Evolutionary conservation across 73 alveolate genomes (phyloP).

Genomic region (Paramecium primaurelia): DNA sequence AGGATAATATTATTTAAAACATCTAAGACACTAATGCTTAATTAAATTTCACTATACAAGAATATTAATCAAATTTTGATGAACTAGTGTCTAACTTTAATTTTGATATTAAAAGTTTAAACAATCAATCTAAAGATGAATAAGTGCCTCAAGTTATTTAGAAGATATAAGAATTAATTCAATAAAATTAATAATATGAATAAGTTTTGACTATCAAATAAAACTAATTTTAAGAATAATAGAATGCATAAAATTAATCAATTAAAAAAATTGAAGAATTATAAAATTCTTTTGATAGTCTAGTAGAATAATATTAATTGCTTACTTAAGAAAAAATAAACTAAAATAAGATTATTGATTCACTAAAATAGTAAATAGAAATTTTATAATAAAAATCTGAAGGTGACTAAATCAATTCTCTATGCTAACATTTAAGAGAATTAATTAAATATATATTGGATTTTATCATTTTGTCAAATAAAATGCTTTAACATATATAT

Average conservation of each 20-base stretch:
- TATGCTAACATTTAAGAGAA: not conserved
- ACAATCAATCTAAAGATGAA: not conserved
- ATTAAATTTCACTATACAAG: not conserved
- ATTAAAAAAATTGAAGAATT: not conserved
- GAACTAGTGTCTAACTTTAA: not conserved
- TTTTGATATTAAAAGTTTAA: not conserved
- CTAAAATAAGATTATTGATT: not conserved
- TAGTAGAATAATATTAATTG: not conserved
- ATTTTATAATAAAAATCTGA: not conserved
- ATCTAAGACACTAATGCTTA: not conserved
- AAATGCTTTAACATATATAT: not conserved
- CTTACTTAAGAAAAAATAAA: not conserved
- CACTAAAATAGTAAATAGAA: not conserved
- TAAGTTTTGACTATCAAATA: too few species aligned
- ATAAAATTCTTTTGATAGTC: not conserved
- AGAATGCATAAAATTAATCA: not conserved
- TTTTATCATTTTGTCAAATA: not conserved
- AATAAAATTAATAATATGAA: not conserved
- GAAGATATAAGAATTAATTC: not conserved
- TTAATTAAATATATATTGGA: not conserved
- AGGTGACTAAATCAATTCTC: not conserved
- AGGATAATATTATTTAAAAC: not conserved
- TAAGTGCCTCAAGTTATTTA: not conserved
- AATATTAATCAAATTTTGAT: not conserved
- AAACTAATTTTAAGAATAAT: not conserved